A percentile compares a stretch with the other conserved stretches of the same genome.
Evolutionary conservation across 2,329 filamentous ascomycete genomes (phyloP).

Genomic region (Zopfia rhizophila): DNA sequence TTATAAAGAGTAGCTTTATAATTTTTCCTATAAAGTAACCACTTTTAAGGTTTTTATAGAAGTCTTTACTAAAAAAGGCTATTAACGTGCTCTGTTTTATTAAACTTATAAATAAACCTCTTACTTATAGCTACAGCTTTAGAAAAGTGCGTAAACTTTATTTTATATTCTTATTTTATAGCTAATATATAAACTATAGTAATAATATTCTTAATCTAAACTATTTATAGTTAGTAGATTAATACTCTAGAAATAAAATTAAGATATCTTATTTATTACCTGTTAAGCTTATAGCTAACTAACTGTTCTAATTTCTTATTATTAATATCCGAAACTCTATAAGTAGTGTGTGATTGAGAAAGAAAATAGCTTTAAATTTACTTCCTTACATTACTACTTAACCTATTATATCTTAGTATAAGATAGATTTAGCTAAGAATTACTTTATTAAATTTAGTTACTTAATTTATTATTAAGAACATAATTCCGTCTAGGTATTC

Average conservation of each 20-base stretch:
- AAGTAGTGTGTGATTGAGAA: neutral
- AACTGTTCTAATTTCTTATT: slow-evolving; percentile 1
- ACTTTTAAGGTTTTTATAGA: neutral
- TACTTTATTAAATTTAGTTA: too few species aligned
- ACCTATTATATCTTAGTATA: slow-evolving; percentile 3
- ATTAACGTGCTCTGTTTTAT: neutral
- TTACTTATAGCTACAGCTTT: slow-evolving; percentile 4
- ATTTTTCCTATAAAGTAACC: too few species aligned
- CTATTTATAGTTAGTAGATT: neutral
- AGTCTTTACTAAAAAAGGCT: neutral
- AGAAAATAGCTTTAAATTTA: neutral
- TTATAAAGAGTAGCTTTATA: too few species aligned
- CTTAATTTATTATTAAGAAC: too few species aligned
- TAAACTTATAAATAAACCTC: slow-evolving; percentile 1
- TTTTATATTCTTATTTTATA: slow-evolving; percentile 3
- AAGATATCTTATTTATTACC: slow-evolving; percentile 1
- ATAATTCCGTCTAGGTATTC: too few species aligned
- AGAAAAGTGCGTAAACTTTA: slow-evolving; percentile 2
- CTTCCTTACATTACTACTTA: slow-evolving; percentile 1
- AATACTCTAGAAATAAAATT: neutral
- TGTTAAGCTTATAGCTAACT: slow-evolving; percentile 1
- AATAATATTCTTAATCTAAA: slow-evolving; percentile 5
- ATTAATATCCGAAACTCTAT: neutral
- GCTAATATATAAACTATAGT: slow-evolving; percentile 2
- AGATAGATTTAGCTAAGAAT: neutral